Base-by-base conservation (phyloP, 2,329 filamentous ascomycete genomes). In the Pseudocercospora pini-densiflorae region DNA sequence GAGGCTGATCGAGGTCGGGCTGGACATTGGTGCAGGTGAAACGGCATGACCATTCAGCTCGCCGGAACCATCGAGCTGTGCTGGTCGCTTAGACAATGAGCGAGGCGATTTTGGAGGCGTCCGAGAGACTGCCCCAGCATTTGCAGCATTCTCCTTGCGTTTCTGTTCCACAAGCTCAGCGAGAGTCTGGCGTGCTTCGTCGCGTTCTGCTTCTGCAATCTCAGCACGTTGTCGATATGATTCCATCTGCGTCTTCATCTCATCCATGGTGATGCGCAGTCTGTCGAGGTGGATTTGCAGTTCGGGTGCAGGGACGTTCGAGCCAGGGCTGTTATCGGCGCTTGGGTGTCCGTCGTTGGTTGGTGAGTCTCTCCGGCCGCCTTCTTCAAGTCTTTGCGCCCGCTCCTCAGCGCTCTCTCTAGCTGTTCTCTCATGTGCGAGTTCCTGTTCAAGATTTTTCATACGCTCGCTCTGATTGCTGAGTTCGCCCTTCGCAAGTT, bases 131-230 rank as follows among this genome's bases (percentile, higher is more conserved):
- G 69, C 51, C 31, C 27, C 61, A 6, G 64, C 40, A 40, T 65
- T 14, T 31, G 73, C 84, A 70, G 87, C 87, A 72, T 89, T 88
- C 72, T 93, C 89, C 72, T 84, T 85, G 61, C 93, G 88, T 63
- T 97, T 90, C 71, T 90, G 90, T 72, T 92, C 85, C 12, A 97
- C 89, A 92, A 98, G 95, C 76, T 97, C 92, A 0, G 91, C 90
- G 53, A 99, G 81, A 1, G 90, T 90, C 77, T 91, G 90, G 62
- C 90, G 89, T 62, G 89, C 88, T 49, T 87, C 84, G 62, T 90
- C 88, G 54, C 90, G 87, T 73, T 97, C 93, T 8, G 86, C 82
- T 77, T 98, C 94, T 3, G 93, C 94, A 65, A 59, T 70, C 77
- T 97, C 91, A 8, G 93, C 93, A 31, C 92, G 89, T 63, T 87